Conservation (phyloP, 192 early-diverging fungal species). For the Podila epicladia region DNA sequence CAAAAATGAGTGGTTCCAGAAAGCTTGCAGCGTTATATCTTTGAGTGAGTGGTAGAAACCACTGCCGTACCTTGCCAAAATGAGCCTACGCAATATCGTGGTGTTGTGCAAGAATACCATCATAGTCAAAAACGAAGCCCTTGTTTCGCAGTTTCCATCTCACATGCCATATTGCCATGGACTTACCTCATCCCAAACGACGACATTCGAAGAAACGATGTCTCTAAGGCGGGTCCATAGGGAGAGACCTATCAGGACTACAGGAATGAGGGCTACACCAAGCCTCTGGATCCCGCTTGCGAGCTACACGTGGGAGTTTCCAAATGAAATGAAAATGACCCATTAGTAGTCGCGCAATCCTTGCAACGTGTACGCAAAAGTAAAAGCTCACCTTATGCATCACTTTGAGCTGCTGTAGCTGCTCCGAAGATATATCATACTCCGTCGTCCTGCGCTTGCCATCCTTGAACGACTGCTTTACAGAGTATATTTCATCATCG, state of each 20-base stretch:
- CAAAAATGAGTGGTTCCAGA: constrained; percentile 51
- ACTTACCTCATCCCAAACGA: constrained; percentile 61
- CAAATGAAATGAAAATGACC: too few species aligned
- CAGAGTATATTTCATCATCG: neutral
- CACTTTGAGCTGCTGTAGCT: neutral
- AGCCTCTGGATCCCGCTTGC: neutral
- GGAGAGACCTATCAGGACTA: constrained; percentile 6
- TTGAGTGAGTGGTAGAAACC: neutral
- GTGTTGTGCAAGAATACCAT: too few species aligned
- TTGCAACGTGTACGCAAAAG: neutral
- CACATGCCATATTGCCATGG: too few species aligned
- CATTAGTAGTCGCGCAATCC: too few species aligned
- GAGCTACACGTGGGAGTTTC: neutral
- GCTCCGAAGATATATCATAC: neutral
- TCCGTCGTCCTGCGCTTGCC: neutral
- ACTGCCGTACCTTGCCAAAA: constrained; percentile 15
- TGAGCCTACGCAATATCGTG: constrained; percentile 3
- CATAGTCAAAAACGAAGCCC: too few species aligned
- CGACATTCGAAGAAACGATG: constrained; percentile 9
- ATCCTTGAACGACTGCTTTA: neutral
- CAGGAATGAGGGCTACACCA: neutral
- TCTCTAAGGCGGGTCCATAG: constrained; percentile 20
- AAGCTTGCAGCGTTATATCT: constrained; percentile 28
- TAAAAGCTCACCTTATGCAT: neutral
- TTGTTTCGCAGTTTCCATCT: neutral